Conservation (phyloP, 192 early-diverging fungal species). For the Paraglomus brasilianum region DNA sequence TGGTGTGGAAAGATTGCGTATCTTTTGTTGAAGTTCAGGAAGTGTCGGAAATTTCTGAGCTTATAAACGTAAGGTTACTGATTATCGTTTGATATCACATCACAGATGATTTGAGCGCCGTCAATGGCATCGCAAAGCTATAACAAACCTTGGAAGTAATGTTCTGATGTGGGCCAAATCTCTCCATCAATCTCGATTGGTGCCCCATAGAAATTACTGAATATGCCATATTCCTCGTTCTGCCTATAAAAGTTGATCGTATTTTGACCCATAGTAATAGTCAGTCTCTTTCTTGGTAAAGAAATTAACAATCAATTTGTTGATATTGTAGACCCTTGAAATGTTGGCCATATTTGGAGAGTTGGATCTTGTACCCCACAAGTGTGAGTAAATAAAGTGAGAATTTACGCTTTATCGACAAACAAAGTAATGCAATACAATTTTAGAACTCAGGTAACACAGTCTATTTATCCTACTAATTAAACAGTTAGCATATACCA, state of each 20-base stretch:
- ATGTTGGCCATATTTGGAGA: too few relatives aligned
- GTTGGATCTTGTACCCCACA: too few relatives aligned
- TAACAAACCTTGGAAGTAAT: slow-evolving; percentile 47
- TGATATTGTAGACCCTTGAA: too few relatives aligned
- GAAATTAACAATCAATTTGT: too few relatives aligned
- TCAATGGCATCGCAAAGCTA: too few relatives aligned
- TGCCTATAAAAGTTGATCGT: slow-evolving; percentile 43
- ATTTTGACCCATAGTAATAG: slow-evolving; percentile 22
- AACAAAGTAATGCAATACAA: too few relatives aligned
- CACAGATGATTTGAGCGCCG: neutral
- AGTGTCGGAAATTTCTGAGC: slow-evolving; percentile 11
- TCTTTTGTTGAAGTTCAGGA: slow-evolving; percentile 24
- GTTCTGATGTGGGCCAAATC: slow-evolving; percentile 44
- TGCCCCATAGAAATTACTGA: slow-evolving; percentile 45
- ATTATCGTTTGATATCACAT: neutral
- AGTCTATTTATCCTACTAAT: too few relatives aligned
- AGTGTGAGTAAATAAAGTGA: too few relatives aligned
- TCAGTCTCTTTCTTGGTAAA: too few relatives aligned
- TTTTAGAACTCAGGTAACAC: too few relatives aligned
- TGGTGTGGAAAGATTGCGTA: slow-evolving; percentile 29
- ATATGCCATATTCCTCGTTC: slow-evolving; percentile 36
- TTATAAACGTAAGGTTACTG: neutral
- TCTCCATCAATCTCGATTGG: slow-evolving; percentile 29
- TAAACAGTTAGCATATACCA: too few relatives aligned
- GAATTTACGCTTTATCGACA: too few relatives aligned